A percentile compares a stretch with the other conserved stretches of the same genome.
These are phyloP conservation scores for Aspergillus pseudoterreus DNA, from an alignment of 2,329 filamentous ascomycete species.

Conservation along the genomic window DNA sequence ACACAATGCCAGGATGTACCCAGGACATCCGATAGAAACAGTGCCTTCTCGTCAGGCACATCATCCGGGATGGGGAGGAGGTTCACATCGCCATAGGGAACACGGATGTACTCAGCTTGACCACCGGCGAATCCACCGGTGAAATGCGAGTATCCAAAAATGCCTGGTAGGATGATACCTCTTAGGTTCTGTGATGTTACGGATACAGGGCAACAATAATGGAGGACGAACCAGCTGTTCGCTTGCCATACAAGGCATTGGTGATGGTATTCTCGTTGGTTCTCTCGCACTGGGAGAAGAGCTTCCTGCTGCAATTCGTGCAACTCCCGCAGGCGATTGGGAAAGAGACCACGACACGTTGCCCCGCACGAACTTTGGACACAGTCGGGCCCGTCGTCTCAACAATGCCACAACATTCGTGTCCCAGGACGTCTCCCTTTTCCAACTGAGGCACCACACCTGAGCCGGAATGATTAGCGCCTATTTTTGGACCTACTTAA, in stretches of 20 bases:
- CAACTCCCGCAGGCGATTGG: slow-evolving; percentile 70
- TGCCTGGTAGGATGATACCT: slow-evolving; percentile 33
- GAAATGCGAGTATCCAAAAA: slow-evolving; percentile 71
- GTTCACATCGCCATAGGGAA: slow-evolving; percentile 77
- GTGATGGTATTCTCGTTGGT: slow-evolving; percentile 71
- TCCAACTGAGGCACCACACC: slow-evolving; percentile 54
- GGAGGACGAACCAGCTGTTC: slow-evolving; percentile 59
- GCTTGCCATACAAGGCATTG: slow-evolving; percentile 73
- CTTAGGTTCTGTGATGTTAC: not conserved
- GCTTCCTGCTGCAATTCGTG: slow-evolving; percentile 73
- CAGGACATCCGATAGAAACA: slow-evolving; percentile 79
- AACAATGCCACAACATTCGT: slow-evolving; percentile 53
- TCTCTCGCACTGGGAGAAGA: slow-evolving; percentile 74
- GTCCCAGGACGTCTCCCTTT: slow-evolving; percentile 65
- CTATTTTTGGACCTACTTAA: not conserved
- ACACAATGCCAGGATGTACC: slow-evolving; percentile 77
- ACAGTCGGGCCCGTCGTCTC: slow-evolving; percentile 55
- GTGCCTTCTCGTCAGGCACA: slow-evolving; percentile 78
- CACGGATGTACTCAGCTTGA: slow-evolving; percentile 81
- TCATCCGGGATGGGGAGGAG: slow-evolving; percentile 72
- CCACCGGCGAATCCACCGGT: slow-evolving; percentile 84
- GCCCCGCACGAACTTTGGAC: slow-evolving; percentile 54
- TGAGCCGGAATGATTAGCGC: slow-evolving; percentile 14
- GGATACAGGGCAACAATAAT: not conserved
- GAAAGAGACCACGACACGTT: slow-evolving; percentile 78